Conservation (phyloP, 1,284 basidiomycete genomes). For the Boletus sp. region DNA sequence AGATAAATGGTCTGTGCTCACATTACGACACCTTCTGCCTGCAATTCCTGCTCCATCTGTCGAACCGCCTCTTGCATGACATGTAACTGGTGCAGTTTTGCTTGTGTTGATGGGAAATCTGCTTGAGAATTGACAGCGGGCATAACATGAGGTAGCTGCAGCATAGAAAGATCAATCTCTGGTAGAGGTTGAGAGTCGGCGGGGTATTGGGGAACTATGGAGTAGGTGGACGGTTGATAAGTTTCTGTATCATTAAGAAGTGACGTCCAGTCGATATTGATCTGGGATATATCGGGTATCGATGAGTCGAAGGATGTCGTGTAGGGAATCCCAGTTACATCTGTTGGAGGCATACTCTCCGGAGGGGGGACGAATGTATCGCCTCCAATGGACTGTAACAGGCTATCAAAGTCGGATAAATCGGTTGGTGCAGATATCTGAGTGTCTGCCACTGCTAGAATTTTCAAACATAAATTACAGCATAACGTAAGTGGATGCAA, state of each 20-base stretch:
- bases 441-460: not conserved
- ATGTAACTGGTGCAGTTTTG: conserved; percentile 21
- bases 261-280: conserved; percentile 18
- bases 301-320: not conserved
- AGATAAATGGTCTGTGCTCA: conserved; percentile 1
- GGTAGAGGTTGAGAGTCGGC: conserved; percentile 7
- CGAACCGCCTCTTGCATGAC: conserved; percentile 30
- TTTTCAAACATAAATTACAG: not conserved
- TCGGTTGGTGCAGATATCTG: not conserved
- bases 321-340: not conserved
- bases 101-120: conserved; percentile 13
- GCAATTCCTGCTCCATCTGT: conserved; percentile 27
- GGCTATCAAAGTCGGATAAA: conserved; percentile 10
- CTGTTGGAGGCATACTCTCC: not conserved
- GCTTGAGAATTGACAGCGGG: not conserved
- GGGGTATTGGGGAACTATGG: conserved; percentile 4
- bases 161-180: conserved; percentile 27
- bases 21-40: conserved; percentile 24
- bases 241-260: conserved; percentile 11
- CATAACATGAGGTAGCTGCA: conserved; percentile 21
- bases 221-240: conserved; percentile 1
- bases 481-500: not conserved
- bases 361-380: not conserved
- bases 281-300: not conserved
- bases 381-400: conserved; percentile 16